These are phyloP conservation scores for Trichoderma aggressivum DNA, from an alignment of 2,329 filamentous ascomycete species.

Conservation along the genomic window DNA sequence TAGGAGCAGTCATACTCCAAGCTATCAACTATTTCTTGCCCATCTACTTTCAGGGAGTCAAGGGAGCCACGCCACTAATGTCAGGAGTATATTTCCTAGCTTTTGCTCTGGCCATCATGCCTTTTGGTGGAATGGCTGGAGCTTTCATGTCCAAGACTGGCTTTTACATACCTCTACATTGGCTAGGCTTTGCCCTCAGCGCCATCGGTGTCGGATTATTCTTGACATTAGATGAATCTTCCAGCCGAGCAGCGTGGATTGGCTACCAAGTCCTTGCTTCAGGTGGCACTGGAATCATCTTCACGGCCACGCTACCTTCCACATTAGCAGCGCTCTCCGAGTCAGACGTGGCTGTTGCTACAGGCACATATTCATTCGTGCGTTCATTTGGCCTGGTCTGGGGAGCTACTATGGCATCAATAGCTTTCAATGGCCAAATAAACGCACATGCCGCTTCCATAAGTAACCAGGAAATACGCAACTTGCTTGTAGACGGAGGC, in stretches of 20 bases:
- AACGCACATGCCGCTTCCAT: conserved; percentile 16
- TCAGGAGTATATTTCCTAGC: conserved; percentile 35
- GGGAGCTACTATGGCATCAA: conserved; percentile 42
- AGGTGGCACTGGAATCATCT: conserved; percentile 40
- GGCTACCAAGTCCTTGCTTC: conserved; percentile 40
- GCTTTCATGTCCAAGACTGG: conserved; percentile 32
- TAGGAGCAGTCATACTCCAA: conserved; percentile 31
- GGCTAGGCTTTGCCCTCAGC: conserved; percentile 34
- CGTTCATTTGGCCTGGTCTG: conserved; percentile 46
- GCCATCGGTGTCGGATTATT: conserved; percentile 41
- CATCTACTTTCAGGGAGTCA: conserved; percentile 47
- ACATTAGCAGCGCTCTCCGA: conserved; percentile 40
- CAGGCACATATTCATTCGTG: conserved; percentile 43
- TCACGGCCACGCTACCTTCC: conserved; percentile 42
- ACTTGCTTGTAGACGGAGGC: conserved; percentile 21
- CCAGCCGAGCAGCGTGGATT: conserved; percentile 39
- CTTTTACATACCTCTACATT: conserved; percentile 33
- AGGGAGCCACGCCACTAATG: conserved; percentile 29
- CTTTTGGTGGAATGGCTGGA: conserved; percentile 27
- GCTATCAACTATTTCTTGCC: conserved; percentile 40
- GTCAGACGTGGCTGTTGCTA: conserved; percentile 37
- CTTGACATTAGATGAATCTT: conserved; percentile 37
- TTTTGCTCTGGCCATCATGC: conserved; percentile 28
- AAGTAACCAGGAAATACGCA: conserved; percentile 13
- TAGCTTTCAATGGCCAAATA: conserved; percentile 35